phyloP scores from a whole-genome alignment of 1,139 yeast species.

The Yamadazyma mexicana region DNA sequence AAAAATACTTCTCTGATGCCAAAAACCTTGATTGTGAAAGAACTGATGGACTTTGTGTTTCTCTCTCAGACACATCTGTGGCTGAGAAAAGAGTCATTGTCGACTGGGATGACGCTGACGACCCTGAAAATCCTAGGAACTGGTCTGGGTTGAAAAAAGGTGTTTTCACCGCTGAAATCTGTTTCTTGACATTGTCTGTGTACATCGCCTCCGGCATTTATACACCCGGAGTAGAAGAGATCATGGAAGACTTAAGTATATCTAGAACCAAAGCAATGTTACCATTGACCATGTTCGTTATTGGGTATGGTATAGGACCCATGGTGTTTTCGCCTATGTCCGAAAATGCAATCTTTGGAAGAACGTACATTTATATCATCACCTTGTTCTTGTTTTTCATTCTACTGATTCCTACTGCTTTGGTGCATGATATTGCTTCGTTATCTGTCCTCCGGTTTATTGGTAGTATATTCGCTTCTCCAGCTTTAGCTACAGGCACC shows the following conservation, averaged over 20 bases:
- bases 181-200: slow-evolving; percentile 24
- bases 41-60: neutral
- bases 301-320: slow-evolving; percentile 61
- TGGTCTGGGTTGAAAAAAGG: slow-evolving; percentile 24
- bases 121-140: slow-evolving; percentile 32
- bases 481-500: slow-evolving; percentile 39
- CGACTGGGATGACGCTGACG: slow-evolving; percentile 22
- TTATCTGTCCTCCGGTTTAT: slow-evolving; percentile 33
- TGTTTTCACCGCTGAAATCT: slow-evolving; percentile 21
- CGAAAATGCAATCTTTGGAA: slow-evolving; percentile 52
- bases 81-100: slow-evolving; percentile 2
- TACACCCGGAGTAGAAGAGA: slow-evolving; percentile 29
- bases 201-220: slow-evolving; percentile 31
- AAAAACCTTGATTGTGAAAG: neutral
- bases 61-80: neutral
- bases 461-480: slow-evolving; percentile 36
- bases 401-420: slow-evolving; percentile 36
- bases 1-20: slow-evolving; percentile 23
- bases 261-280: slow-evolving; percentile 44
- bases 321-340: slow-evolving; percentile 55
- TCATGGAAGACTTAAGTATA: slow-evolving; percentile 43
- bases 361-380: slow-evolving; percentile 40
- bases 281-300: slow-evolving; percentile 39
- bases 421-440: slow-evolving; percentile 28
- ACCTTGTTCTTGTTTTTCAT: slow-evolving; percentile 33